These are phyloP conservation scores for Rusavskia elegans DNA, from an alignment of 495 filamentous ascomycete species.

Conservation along the genomic window DNA sequence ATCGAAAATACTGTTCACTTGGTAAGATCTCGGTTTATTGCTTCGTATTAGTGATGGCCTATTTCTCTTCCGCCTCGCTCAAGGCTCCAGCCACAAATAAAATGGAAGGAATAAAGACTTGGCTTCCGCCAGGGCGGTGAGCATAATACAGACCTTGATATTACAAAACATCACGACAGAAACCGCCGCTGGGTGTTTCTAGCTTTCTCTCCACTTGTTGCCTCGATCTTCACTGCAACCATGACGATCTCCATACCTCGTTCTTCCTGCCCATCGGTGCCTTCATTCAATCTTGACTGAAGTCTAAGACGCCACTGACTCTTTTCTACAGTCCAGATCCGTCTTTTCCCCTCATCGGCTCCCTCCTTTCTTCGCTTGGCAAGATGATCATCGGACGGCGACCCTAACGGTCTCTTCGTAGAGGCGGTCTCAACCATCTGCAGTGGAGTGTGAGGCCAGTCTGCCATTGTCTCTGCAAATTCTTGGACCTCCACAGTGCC, in stretches of 20 bases:
- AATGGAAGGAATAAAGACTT: too few relatives aligned
- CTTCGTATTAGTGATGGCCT: too few relatives aligned
- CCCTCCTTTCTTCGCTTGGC: neutral
- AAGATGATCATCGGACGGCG: neutral
- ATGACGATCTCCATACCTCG: slow-evolving; percentile 47
- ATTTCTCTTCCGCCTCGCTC: too few relatives aligned
- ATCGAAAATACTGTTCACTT: too few relatives aligned
- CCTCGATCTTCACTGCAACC: slow-evolving; percentile 68
- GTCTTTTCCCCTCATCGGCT: slow-evolving; percentile 25
- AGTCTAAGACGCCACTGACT: slow-evolving; percentile 65
- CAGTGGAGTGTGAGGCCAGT: too few relatives aligned
- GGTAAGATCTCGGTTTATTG: too few relatives aligned
- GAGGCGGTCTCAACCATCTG: neutral
- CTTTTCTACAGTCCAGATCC: slow-evolving; percentile 56
- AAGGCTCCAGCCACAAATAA: too few relatives aligned
- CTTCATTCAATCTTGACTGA: slow-evolving; percentile 31
- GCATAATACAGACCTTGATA: too few relatives aligned
- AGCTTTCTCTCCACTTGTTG: slow-evolving; percentile 45
- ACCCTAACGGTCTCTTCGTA: neutral
- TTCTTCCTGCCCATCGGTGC: slow-evolving; percentile 15
- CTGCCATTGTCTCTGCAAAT: slow-evolving; percentile 16
- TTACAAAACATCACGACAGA: slow-evolving; percentile 19
- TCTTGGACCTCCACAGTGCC: slow-evolving; percentile 7
- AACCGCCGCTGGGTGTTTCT: slow-evolving; percentile 59
- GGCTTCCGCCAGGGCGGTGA: too few relatives aligned